A percentile compares a stretch with the other conserved stretches of the same genome.
These are phyloP conservation scores for Debaryomycetaceae sp. DNA, from an alignment of 1,139 yeast species.

Conservation along the genomic window DNA sequence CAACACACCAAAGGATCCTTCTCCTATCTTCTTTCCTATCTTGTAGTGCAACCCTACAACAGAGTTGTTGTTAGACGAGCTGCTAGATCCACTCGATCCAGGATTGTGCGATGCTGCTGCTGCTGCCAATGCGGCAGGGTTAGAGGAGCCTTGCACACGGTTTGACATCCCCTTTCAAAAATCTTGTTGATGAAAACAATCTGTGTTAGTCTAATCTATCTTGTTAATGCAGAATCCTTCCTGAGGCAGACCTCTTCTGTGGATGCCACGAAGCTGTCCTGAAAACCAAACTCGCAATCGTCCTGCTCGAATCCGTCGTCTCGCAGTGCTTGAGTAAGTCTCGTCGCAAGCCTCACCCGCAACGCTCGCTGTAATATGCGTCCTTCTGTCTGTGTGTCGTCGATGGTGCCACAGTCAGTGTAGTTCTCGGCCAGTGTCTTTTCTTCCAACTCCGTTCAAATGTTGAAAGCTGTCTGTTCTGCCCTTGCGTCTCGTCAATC, in stretches of 20 bases:
- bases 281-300: too few relatives aligned
- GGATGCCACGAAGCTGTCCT: not conserved
- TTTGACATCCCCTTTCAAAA: conserved; percentile 14
- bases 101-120: conserved; percentile 32
- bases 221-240: not conserved
- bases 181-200: not conserved
- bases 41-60: conserved; percentile 79
- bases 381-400: not conserved
- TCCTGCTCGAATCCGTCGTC: too few relatives aligned
- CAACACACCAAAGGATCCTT: conserved; percentile 80
- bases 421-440: not conserved
- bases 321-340: not conserved
- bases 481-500: not conserved
- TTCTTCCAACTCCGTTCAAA: not conserved
- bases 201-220: not conserved
- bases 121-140: conserved; percentile 42
- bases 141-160: conserved; percentile 22
- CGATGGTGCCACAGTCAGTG: not conserved
- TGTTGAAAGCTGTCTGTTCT: not conserved
- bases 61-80: conserved; percentile 30
- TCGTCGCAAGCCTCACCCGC: not conserved
- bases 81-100: conserved; percentile 12
- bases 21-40: conserved; percentile 81
- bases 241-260: not conserved
- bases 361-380: not conserved